Percentiles rank a stretch among this genome's conserved stretches.
phyloP scores from a whole-genome alignment of 345 rosid genomes.

The Mangifera indica region DNA sequence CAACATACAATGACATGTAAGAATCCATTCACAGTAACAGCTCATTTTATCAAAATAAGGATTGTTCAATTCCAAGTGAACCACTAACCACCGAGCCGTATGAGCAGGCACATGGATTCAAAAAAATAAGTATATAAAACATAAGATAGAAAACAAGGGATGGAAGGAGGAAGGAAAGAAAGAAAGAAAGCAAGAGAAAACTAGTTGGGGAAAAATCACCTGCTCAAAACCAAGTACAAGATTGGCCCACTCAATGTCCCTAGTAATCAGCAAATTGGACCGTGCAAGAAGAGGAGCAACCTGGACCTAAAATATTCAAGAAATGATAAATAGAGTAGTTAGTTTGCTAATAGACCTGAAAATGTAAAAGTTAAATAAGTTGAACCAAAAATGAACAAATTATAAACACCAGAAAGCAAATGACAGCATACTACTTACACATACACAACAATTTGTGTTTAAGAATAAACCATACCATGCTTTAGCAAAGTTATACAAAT shows the following conservation, averaged over 20 bases:
- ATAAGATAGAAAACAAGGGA: not conserved
- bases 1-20: not conserved
- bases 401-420: not conserved
- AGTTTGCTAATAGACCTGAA: not conserved
- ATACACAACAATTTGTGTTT: not conserved
- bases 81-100: not conserved
- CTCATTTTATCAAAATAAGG: not conserved
- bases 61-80: not conserved
- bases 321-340: constrained; percentile 3
- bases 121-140: not conserved
- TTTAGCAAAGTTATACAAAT: not conserved
- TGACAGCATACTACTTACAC: not conserved
- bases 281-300: constrained; percentile 90
- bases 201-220: constrained; percentile 36
- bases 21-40: not conserved
- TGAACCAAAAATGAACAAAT: not conserved
- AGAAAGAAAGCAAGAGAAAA: not conserved
- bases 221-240: constrained; percentile 95
- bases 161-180: not conserved
- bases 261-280: constrained; percentile 88
- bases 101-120: not conserved
- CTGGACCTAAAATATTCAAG: constrained; percentile 39
- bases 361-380: not conserved
- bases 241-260: constrained; percentile 98
- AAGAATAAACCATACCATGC: not conserved